These are phyloP conservation scores for Tulasnella sp. DNA, from an alignment of 768 basidiomycete species.

Conservation along the genomic window DNA sequence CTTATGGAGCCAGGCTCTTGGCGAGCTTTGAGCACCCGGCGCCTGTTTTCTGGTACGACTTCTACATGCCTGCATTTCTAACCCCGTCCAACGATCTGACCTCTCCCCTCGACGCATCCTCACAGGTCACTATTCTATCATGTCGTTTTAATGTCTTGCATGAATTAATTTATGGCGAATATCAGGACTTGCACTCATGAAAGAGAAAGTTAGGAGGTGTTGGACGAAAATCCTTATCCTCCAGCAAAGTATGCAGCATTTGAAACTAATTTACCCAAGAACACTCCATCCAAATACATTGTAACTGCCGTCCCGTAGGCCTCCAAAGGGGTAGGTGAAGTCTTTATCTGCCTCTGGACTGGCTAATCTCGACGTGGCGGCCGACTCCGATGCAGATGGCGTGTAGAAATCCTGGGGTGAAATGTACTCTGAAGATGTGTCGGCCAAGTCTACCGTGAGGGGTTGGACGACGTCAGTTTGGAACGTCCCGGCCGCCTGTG, in stretches of 20 bases:
- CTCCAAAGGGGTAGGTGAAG: not conserved
- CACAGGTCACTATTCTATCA: not conserved
- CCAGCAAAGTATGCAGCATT: not conserved
- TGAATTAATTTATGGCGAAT: not conserved
- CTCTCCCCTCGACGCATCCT: not conserved
- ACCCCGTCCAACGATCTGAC: not conserved
- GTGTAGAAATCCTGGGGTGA: not conserved
- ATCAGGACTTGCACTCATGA: not conserved
- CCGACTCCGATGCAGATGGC: not conserved
- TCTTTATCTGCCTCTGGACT: not conserved
- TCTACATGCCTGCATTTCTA: not conserved
- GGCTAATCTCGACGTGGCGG: not conserved
- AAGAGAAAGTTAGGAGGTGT: not conserved
- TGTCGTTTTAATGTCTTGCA: not conserved
- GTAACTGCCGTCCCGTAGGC: not conserved
- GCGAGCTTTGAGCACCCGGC: not conserved
- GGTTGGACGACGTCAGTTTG: not conserved
- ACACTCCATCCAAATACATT: not conserved
- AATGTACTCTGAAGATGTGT: not conserved
- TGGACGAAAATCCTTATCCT: too few species aligned
- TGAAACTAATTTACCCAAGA: not conserved
- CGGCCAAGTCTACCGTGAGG: not conserved
- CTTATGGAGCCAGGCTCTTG: not conserved
- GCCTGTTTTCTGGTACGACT: not conserved
- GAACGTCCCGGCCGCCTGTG: conserved; percentile 10